phyloP scores from a whole-genome alignment of 805 yeast species.

The Candida methanosorbosa region DNA sequence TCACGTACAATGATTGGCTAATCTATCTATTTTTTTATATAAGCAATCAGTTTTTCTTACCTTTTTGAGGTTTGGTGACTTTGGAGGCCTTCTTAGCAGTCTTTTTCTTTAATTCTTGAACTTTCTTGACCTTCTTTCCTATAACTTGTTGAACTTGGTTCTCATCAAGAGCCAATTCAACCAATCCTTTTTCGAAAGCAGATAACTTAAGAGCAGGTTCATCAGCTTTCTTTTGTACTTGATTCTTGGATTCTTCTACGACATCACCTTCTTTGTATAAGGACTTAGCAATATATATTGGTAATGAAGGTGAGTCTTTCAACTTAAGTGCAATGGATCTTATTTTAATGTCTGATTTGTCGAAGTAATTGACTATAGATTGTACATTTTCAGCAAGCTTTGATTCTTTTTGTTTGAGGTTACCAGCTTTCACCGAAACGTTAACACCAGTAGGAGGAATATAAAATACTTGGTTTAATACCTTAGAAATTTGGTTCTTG shows the following conservation, averaged over 20 bases:
- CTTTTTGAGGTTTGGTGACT: not conserved
- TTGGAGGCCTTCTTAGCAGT: not conserved
- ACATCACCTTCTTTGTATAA: constrained; percentile 44
- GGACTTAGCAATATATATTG: constrained; percentile 63
- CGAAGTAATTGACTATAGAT: constrained; percentile 41
- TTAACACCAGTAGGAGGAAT: constrained; percentile 69
- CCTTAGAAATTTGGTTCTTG: constrained; percentile 48
- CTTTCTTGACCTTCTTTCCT: constrained; percentile 43
- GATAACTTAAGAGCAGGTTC: constrained; percentile 36
- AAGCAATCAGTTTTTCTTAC: not conserved
- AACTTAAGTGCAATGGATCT: constrained; percentile 62
- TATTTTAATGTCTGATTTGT: constrained; percentile 26
- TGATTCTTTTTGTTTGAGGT: constrained; percentile 32
- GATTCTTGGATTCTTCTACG: constrained; percentile 22
- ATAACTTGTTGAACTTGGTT: constrained; percentile 55
- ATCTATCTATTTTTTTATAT: not conserved
- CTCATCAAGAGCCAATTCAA: constrained; percentile 74
- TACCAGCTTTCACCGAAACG: constrained; percentile 60
- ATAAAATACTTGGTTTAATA: constrained; percentile 49
- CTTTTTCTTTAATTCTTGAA: constrained; percentile 15
- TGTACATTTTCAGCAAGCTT: constrained; percentile 54
- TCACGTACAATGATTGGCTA: too few relatives aligned
- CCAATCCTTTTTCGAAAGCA: constrained; percentile 65
- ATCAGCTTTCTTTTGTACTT: constrained; percentile 11
- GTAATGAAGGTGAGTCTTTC: constrained; percentile 69